A percentile compares a stretch with the other conserved stretches of the same genome.
Evolutionary conservation across 1,139 yeast genomes (phyloP).

Genomic region (Pneumocystis murina): DNA sequence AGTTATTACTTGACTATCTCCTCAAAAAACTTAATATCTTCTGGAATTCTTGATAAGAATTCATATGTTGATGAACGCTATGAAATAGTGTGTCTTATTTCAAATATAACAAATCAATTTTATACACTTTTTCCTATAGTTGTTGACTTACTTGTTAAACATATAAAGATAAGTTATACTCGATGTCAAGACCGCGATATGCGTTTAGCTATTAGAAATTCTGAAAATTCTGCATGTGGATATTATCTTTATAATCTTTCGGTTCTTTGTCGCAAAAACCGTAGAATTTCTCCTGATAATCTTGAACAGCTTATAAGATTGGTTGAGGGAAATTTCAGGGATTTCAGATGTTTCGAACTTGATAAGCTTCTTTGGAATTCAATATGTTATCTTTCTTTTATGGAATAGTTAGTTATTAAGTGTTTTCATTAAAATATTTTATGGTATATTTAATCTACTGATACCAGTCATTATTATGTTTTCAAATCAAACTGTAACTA

Average conservation of each 20-base stretch:
- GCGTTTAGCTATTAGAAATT: not conserved
- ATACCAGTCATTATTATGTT: not conserved
- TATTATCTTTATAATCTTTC: not conserved
- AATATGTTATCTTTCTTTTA: not conserved
- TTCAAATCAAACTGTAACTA: not conserved
- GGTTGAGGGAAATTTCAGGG: not conserved
- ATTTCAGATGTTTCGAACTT: not conserved
- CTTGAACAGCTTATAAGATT: not conserved
- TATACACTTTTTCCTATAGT: not conserved
- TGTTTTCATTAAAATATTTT: not conserved
- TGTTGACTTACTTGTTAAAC: not conserved
- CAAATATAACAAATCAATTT: not conserved
- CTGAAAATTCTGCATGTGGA: not conserved
- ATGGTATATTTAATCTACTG: not conserved
- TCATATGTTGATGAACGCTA: not conserved
- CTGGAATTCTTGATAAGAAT: not conserved
- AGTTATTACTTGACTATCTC: not conserved
- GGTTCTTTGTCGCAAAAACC: not conserved
- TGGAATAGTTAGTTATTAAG: not conserved
- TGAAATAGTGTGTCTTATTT: not conserved
- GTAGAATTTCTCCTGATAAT: not conserved
- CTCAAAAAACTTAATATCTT: not conserved
- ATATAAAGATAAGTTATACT: not conserved
- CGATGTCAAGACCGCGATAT: not conserved
- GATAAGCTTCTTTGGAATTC: not conserved